These are phyloP conservation scores for Cladophialophora exuberans DNA, from an alignment of 2,329 filamentous ascomycete genomes.

Conservation along the genomic window DNA sequence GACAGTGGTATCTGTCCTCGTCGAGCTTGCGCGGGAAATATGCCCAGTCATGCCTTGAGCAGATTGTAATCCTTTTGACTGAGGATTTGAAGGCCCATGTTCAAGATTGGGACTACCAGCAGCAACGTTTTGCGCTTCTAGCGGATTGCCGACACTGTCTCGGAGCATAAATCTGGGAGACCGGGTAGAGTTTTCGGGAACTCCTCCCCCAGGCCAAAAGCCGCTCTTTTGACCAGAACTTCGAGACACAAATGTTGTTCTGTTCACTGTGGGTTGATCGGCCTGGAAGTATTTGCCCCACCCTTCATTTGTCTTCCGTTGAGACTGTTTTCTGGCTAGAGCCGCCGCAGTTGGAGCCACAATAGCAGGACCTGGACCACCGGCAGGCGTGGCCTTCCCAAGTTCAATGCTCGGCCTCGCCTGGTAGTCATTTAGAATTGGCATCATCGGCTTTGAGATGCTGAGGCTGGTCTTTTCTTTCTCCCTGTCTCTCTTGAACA, in stretches of 20 bases:
- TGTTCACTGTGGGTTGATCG: conserved; percentile 33
- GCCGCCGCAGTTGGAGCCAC: conserved; percentile 13
- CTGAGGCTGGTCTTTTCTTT: conserved; percentile 28
- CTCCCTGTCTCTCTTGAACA: conserved; percentile 31
- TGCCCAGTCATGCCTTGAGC: conserved; percentile 47
- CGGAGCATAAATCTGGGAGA: conserved; percentile 40
- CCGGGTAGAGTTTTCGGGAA: conserved; percentile 40
- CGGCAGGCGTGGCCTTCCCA: conserved; percentile 26
- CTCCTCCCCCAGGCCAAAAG: conserved; percentile 44
- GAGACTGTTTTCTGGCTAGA: conserved; percentile 27
- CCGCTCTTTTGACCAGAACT: conserved; percentile 36
- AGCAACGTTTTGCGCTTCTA: conserved; percentile 45
- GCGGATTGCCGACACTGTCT: conserved; percentile 36
- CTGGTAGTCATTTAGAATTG: conserved; percentile 30
- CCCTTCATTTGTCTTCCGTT: conserved; percentile 51
- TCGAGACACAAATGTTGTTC: conserved; percentile 20
- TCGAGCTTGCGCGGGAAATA: conserved; percentile 48
- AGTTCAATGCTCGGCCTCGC: conserved; percentile 31
- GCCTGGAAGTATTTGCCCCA: conserved; percentile 55
- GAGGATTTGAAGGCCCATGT: conserved; percentile 35
- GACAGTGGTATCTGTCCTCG: conserved; percentile 43
- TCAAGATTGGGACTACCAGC: conserved; percentile 50
- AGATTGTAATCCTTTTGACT: conserved; percentile 39
- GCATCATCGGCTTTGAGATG: conserved; percentile 35
- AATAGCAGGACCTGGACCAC: conserved; percentile 12